Evolutionary conservation across 805 yeast genomes (phyloP).

Genomic region (Blastobotrys muscicola): DNA sequence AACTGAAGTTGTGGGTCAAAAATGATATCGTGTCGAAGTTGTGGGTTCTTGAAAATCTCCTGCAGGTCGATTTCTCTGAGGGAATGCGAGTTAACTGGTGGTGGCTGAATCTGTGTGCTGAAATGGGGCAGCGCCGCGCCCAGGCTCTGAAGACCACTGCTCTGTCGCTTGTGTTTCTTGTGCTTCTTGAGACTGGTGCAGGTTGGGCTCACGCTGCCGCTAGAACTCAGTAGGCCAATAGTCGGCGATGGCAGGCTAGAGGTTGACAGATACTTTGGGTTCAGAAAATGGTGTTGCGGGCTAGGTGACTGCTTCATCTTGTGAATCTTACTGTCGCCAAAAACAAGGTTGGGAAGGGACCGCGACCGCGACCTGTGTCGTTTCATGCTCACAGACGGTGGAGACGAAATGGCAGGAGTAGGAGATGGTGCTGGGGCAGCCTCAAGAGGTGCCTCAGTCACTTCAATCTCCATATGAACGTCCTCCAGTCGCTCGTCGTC

Average conservation of each 20-base stretch:
- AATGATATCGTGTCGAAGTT: slow-evolving; percentile 82
- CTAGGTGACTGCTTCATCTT: slow-evolving; percentile 1
- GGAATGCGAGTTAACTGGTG: slow-evolving; percentile 76
- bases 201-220: not conserved
- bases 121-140: not conserved
- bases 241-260: not conserved
- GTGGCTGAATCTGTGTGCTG: slow-evolving; percentile 33
- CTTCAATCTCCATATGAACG: too few relatives aligned
- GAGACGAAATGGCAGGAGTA: too few relatives aligned
- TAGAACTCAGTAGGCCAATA: not conserved
- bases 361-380: slow-evolving; percentile 15
- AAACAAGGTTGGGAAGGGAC: slow-evolving; percentile 15
- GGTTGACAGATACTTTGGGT: slow-evolving; percentile 1
- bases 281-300: slow-evolving; percentile 2
- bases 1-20: slow-evolving; percentile 90
- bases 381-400: not conserved
- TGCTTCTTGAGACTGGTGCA: not conserved
- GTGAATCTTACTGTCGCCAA: slow-evolving; percentile 6
- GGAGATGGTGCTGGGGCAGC: too few relatives aligned
- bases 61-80: slow-evolving; percentile 79
- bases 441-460: too few relatives aligned
- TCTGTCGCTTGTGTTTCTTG: not conserved
- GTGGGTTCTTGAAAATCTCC: slow-evolving; percentile 85
- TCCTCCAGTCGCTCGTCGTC: too few relatives aligned
- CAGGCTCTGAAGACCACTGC: too few relatives aligned